Percentiles rank a stretch among this genome's conserved stretches.
Conservation (phyloP, 345 rosid species). For the Trapa incisa region DNA sequence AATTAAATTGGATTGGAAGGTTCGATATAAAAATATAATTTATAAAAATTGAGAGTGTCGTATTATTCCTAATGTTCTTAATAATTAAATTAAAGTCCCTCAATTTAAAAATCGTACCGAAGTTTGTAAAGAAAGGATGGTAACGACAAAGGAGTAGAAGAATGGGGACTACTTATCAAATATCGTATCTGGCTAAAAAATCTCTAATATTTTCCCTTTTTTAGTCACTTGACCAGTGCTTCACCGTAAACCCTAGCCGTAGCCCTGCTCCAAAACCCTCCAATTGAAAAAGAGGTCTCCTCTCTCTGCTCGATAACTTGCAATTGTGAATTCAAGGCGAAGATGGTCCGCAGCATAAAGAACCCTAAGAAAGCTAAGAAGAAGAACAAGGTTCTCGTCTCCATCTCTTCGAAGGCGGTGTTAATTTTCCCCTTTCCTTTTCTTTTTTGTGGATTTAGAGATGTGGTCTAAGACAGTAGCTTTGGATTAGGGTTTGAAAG, state of each 20-base stretch:
- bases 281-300: not conserved
- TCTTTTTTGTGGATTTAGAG: not conserved
- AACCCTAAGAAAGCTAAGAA: conserved; percentile 71
- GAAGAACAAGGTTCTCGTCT: conserved; percentile 48
- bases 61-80: too few species aligned
- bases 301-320: not conserved
- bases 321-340: not conserved
- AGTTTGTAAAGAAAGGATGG: too few species aligned
- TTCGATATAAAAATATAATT: too few species aligned
- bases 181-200: too few species aligned
- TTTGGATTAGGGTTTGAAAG: conserved; percentile 31
- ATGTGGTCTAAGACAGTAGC: not conserved
- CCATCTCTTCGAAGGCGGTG: not conserved
- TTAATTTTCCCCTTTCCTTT: not conserved
- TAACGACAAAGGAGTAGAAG: too few species aligned
- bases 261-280: conserved; percentile 1
- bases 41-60: too few species aligned
- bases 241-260: conserved; percentile 3
- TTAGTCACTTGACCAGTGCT: not conserved
- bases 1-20: too few species aligned
- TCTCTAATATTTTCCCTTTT: too few species aligned
- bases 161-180: too few species aligned
- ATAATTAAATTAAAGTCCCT: too few species aligned
- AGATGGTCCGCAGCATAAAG: conserved; percentile 59
- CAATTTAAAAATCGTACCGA: too few species aligned